Base-by-base conservation (phyloP, 371 early-diverging fungal species). In the Funneliformis caledonium region DNA sequence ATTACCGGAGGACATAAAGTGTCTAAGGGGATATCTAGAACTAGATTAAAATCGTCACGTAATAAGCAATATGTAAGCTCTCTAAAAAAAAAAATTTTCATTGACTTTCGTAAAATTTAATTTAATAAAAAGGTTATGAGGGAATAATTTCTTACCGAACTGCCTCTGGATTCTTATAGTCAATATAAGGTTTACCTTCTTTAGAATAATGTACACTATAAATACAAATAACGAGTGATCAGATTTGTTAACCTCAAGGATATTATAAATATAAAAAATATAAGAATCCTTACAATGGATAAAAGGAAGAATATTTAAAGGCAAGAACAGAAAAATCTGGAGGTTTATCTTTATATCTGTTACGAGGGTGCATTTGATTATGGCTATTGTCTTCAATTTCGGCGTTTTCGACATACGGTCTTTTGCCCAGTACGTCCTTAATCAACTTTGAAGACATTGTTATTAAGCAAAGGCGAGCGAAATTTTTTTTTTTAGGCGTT, bases 21-120 rank as follows among this genome's bases (percentile, higher is more conserved):
- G 78, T 93, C 91, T 4, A 89, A 50, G 1, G 93, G 93, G 26
- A 94, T 87, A 67, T 92, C 89, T 2, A 93, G 74, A 2, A 87
- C 81, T 9, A 93, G 79, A 22, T 82, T 78, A 82, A 93, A 93
- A 31, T 91, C 87, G 2, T 82, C 82, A 84, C 89, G 90, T 76
- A 94, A 77, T 6, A 92, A 65, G 42, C 91, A 91, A 33, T 84
- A 85, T 10, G 86, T 85, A 76, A 93, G 82, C 82, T 87, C 89
- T 80, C 88, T 88, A 80, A 81, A 64, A 43, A 45, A 8, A 59
- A 74, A 47, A 12, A 12, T 72, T 48, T 26, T 11, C 8, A 31
- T 65, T 12, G 4, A 65, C 14, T 26, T 42, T 65, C 4, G 26
- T 37, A 4, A 14, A 37, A 26, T 72, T 19, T 6, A 43, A 74